Evolutionary conservation across 257 asterid genomes (phyloP).

Genomic region (Thymus quinquecostatus): DNA sequence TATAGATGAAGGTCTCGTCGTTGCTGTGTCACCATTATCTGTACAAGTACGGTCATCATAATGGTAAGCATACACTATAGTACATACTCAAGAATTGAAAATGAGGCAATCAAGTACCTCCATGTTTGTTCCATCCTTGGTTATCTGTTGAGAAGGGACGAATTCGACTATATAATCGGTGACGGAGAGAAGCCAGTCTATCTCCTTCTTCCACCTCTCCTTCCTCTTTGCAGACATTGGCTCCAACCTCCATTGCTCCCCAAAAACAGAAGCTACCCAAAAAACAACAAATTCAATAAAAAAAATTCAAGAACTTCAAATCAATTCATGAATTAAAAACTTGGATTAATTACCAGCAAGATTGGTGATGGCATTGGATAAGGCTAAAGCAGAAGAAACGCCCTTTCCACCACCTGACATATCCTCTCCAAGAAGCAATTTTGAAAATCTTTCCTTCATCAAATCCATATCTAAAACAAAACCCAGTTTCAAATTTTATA

Average conservation of each 20-base stretch:
- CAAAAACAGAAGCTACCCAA: slow-evolving; percentile 79
- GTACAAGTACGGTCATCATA: background rate
- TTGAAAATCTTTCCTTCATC: slow-evolving; percentile 80
- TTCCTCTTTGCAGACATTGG: slow-evolving; percentile 78
- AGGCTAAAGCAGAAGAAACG: slow-evolving; percentile 87
- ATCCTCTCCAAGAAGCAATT: slow-evolving; percentile 88
- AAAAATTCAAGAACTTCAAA: no score
- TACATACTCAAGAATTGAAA: background rate
- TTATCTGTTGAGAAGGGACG: slow-evolving; percentile 72
- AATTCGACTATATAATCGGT: slow-evolving; percentile 86
- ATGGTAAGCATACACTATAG: background rate
- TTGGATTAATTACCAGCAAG: slow-evolving; percentile 61
- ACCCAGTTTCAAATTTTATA: background rate
- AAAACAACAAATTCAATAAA: no score
- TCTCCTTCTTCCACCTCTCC: slow-evolving; percentile 79
- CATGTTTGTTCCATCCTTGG: slow-evolving; percentile 72
- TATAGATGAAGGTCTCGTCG: slow-evolving; percentile 67
- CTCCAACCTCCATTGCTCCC: slow-evolving; percentile 77
- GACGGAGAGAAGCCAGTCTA: slow-evolving; percentile 80
- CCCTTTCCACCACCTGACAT: slow-evolving; percentile 98
- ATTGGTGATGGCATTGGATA: slow-evolving; percentile 88
- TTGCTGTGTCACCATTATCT: slow-evolving; percentile 87
- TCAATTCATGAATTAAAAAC: background rate
- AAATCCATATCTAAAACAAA: slow-evolving; percentile 56
- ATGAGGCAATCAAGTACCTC: slow-evolving; percentile 46